Conservation (phyloP, 768 basidiomycete genomes). For the Suillus luteus region DNA sequence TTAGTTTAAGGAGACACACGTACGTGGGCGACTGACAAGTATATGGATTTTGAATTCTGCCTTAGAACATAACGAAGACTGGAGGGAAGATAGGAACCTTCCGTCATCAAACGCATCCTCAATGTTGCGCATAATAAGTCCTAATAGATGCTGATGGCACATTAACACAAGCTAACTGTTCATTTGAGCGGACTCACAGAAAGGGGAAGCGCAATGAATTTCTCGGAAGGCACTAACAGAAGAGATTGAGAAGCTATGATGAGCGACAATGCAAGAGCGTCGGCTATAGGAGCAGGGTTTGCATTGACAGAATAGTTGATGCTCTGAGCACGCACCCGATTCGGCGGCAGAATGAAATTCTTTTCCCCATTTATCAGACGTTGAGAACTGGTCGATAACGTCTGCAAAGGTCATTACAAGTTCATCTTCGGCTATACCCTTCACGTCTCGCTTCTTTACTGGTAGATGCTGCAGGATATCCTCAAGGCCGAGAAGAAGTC, state of each 20-base stretch:
- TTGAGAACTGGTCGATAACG: slow-evolving; percentile 61
- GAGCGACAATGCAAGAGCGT: slow-evolving; percentile 45
- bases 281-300: slow-evolving; percentile 30
- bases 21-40: slow-evolving; percentile 13
- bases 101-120: slow-evolving; percentile 58
- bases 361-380: slow-evolving; percentile 57
- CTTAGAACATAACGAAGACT: slow-evolving; percentile 34
- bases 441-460: slow-evolving; percentile 33
- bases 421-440: slow-evolving; percentile 60
- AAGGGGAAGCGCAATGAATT: slow-evolving; percentile 63
- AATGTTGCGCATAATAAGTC: slow-evolving; percentile 47
- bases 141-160: slow-evolving; percentile 27
- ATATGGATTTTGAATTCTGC: slow-evolving; percentile 24
- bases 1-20: slow-evolving; percentile 8
- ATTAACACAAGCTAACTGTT: slow-evolving; percentile 16
- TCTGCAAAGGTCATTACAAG: slow-evolving; percentile 72
- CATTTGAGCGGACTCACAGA: slow-evolving; percentile 39
- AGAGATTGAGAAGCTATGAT: slow-evolving; percentile 64
- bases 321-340: slow-evolving; percentile 32
- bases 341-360: slow-evolving; percentile 63
- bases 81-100: slow-evolving; percentile 49
- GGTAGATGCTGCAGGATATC: slow-evolving; percentile 44
- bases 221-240: slow-evolving; percentile 52
- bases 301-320: not conserved
- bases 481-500: slow-evolving; percentile 63